Evolutionary conservation across 345 rosid genomes (phyloP).

Genomic region (Toxicodendron radicans): DNA sequence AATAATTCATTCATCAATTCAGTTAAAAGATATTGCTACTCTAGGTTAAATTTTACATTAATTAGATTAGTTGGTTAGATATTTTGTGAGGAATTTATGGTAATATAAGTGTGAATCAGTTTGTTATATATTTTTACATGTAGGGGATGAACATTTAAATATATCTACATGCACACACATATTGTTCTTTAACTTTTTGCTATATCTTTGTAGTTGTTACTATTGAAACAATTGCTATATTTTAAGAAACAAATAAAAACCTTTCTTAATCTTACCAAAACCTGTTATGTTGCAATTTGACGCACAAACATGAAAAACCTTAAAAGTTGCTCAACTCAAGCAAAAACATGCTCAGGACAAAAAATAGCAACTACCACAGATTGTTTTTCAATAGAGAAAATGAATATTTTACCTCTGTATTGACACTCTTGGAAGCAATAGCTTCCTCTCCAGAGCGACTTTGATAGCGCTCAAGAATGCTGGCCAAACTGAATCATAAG

Average conservation of each 20-base stretch:
- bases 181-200: background rate
- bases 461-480: conserved; percentile 32
- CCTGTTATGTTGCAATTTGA: background rate
- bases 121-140: too few relatives aligned
- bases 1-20: too few relatives aligned
- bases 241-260: background rate
- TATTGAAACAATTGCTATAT: background rate
- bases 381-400: background rate
- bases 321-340: background rate
- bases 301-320: background rate
- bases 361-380: background rate
- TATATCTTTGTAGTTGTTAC: background rate
- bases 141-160: too few relatives aligned
- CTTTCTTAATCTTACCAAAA: background rate
- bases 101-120: too few relatives aligned
- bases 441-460: conserved; percentile 26
- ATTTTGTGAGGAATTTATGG: too few relatives aligned
- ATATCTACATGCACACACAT: too few relatives aligned
- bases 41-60: too few relatives aligned
- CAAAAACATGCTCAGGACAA: background rate
- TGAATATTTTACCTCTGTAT: conserved; percentile 26
- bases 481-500: conserved; percentile 32
- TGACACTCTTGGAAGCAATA: conserved; percentile 12
- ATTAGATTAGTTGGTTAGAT: too few relatives aligned
- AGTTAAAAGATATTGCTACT: too few relatives aligned